phyloP scores from a whole-genome alignment of 495 filamentous ascomycete genomes.

The Aeminium ludgeri region DNA sequence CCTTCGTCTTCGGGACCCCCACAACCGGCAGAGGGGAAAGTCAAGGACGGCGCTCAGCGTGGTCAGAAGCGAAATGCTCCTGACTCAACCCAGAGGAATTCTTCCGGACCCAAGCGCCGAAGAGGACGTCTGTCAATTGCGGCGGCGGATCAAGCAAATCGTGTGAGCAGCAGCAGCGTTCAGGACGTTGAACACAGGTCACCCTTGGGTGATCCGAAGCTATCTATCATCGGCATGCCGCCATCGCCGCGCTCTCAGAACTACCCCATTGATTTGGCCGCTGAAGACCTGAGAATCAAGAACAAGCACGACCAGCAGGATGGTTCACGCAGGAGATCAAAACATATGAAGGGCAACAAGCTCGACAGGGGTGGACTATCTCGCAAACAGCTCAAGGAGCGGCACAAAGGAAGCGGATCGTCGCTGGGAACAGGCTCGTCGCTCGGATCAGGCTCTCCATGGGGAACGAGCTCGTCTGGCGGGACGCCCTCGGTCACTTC shows the following conservation, averaged over 20 bases:
- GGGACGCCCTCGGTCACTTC: neutral
- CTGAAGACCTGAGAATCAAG: neutral
- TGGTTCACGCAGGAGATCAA: neutral
- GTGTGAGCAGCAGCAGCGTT: neutral
- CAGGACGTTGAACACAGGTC: neutral
- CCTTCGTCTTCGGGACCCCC: too few relatives aligned
- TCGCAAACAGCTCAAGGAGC: slow-evolving; percentile 1
- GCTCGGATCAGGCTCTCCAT: neutral
- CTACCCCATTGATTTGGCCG: neutral
- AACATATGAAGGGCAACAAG: slow-evolving; percentile 8
- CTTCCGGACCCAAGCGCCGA: too few relatives aligned
- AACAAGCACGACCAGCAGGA: neutral
- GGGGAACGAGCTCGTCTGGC: neutral
- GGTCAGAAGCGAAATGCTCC: too few relatives aligned
- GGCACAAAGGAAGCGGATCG: neutral
- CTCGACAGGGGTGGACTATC: slow-evolving; percentile 7
- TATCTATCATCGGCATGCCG: neutral
- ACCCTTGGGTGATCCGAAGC: neutral
- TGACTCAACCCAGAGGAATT: too few relatives aligned
- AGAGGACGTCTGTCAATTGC: too few relatives aligned
- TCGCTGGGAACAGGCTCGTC: neutral
- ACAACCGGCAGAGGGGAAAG: too few relatives aligned
- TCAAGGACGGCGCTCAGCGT: too few relatives aligned
- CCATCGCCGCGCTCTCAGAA: neutral
- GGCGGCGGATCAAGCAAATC: too few relatives aligned